Evolutionary conservation across 768 basidiomycete species (phyloP).

Genomic region (Amanita inopinata): DNA sequence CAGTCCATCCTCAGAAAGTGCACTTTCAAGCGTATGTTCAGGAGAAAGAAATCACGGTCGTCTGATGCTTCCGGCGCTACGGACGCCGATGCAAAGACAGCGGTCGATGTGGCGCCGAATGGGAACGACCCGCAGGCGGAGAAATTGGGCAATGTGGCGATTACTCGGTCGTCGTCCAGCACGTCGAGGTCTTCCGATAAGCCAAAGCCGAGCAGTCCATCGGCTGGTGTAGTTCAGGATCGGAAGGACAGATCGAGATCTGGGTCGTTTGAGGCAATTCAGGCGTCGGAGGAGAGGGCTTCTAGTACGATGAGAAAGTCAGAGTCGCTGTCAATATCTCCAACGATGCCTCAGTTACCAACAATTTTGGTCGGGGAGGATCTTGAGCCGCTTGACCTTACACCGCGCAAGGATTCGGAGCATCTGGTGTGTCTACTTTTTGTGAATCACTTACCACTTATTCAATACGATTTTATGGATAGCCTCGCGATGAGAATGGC

Average conservation of each 20-base stretch:
- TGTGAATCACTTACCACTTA: neutral
- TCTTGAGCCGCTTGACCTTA: slow-evolving; percentile 6
- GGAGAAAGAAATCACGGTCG: neutral
- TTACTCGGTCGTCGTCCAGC: slow-evolving; percentile 1
- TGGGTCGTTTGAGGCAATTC: neutral
- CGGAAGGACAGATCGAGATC: neutral
- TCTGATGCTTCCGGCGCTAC: neutral
- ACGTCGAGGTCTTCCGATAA: neutral
- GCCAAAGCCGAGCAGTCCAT: neutral
- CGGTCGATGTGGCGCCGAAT: neutral
- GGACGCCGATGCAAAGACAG: neutral
- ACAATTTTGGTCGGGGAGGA: slow-evolving; percentile 9
- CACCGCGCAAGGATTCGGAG: slow-evolving; percentile 2
- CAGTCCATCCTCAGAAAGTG: neutral
- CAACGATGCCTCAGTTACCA: slow-evolving; percentile 7
- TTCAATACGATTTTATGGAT: neutral
- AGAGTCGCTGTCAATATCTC: slow-evolving; percentile 4
- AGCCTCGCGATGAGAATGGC: slow-evolving; percentile 6
- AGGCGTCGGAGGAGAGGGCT: neutral
- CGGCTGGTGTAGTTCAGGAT: neutral
- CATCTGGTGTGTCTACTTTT: slow-evolving; percentile 1
- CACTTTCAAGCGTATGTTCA: slow-evolving; percentile 3
- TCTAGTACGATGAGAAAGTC: neutral
- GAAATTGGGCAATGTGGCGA: slow-evolving; percentile 1
- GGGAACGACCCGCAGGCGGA: slow-evolving; percentile 1